phyloP scores from a whole-genome alignment of 768 basidiomycete genomes.

The Boletus huronensis region DNA sequence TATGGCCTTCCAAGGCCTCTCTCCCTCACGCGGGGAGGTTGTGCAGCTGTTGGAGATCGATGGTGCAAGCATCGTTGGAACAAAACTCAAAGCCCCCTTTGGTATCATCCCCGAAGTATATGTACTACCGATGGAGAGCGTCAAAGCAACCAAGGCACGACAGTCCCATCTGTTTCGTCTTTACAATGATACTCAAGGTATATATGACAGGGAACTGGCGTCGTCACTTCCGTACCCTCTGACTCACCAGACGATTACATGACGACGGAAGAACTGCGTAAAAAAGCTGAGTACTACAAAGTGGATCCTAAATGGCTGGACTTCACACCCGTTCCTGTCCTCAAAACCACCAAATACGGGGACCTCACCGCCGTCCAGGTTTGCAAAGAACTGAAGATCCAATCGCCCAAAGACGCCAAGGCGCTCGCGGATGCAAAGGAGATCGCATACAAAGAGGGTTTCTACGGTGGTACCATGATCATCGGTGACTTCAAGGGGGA shows the following conservation, averaged over 20 bases:
- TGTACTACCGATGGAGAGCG: conserved; percentile 98
- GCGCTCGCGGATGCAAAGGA: conserved; percentile 96
- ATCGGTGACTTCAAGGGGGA: conserved; percentile 89
- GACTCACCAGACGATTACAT: conserved; percentile 97
- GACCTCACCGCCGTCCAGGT: conserved; percentile 83
- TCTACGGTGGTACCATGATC: conserved; percentile 90
- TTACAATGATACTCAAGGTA: conserved; percentile 1
- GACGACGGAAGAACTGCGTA: conserved; percentile 86
- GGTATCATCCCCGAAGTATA: conserved; percentile 82
- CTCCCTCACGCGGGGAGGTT: conserved; percentile 66
- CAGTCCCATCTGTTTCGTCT: not conserved
- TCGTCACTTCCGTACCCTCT: conserved; percentile 96
- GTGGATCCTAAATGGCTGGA: conserved; percentile 87
- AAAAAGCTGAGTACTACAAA: conserved; percentile 96
- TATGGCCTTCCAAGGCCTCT: conserved; percentile 93
- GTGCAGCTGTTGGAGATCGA: conserved; percentile 73
- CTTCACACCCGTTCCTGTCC: conserved; percentile 81
- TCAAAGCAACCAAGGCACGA: conserved; percentile 84
- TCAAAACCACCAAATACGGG: conserved; percentile 89
- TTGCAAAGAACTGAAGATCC: conserved; percentile 87
- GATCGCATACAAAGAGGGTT: conserved; percentile 96
- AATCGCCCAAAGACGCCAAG: conserved; percentile 91
- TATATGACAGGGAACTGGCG: conserved; percentile 79
- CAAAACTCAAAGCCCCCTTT: conserved; percentile 86
- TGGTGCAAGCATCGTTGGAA: conserved; percentile 79